Evolutionary conservation across 176 grass and related monocot species (phyloP).

Genomic region (Themeda triandra): DNA sequence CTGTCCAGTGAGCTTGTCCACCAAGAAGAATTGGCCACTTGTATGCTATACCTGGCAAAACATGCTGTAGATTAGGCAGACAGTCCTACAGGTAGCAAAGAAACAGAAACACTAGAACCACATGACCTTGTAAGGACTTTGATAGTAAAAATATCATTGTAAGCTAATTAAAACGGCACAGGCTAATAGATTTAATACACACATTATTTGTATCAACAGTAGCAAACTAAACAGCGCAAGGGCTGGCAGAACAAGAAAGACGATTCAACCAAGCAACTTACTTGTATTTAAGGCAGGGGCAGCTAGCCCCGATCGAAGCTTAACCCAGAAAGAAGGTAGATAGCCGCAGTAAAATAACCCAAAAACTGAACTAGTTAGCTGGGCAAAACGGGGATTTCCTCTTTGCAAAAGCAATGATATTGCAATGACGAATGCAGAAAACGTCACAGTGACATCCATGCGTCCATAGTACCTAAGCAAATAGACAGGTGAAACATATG

Average conservation of each 20-base stretch:
- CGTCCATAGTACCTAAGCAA: constrained; percentile 88
- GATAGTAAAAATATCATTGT: not conserved
- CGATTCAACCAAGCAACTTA: constrained; percentile 34
- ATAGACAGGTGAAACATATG: constrained; percentile 28
- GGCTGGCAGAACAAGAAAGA: not conserved
- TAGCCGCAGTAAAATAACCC: constrained; percentile 98
- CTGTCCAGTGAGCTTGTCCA: constrained; percentile 90
- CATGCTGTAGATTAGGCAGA: not conserved
- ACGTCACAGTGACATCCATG: constrained; percentile 84
- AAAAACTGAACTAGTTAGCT: constrained; percentile 95
- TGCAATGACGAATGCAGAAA: constrained; percentile 81
- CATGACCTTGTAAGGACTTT: not conserved
- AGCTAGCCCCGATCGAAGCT: constrained; percentile 84
- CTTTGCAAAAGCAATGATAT: constrained; percentile 86
- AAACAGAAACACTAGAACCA: not conserved
- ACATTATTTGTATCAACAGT: not conserved
- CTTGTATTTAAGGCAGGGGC: constrained; percentile 87
- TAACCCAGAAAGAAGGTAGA: constrained; percentile 98
- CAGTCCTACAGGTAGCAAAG: not conserved
- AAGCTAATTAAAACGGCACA: not conserved
- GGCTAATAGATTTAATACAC: not conserved
- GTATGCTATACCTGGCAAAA: constrained; percentile 63
- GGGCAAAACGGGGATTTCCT: constrained; percentile 92
- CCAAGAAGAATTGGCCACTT: constrained; percentile 87
- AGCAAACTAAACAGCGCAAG: not conserved